These are phyloP conservation scores for Alnus glutinosa DNA, from an alignment of 306 rosid genomes.

Conservation along the genomic window DNA sequence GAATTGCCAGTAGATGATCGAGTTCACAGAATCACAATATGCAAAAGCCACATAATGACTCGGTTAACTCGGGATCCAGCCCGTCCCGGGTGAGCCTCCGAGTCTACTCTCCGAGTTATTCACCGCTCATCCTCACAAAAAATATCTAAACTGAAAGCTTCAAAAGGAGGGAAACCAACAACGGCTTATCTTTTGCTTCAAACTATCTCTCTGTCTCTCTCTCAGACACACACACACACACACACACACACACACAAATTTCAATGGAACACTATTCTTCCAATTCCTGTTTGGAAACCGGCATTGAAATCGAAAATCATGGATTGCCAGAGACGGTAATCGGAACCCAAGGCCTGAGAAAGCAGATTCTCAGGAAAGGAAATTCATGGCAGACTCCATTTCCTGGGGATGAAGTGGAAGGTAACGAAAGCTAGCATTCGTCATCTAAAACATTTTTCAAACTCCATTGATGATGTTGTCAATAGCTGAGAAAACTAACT, in stretches of 20 bases:
- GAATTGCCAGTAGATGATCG: no score
- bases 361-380: constrained; percentile 51
- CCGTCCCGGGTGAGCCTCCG: not conserved
- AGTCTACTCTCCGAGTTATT: not conserved
- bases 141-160: constrained; percentile 30
- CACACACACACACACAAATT: not conserved
- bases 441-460: no score
- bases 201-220: constrained; percentile 26
- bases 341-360: constrained; percentile 61
- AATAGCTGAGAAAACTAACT: not conserved
- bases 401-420: constrained; percentile 62
- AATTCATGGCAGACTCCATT: constrained; percentile 64
- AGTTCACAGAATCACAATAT: no score
- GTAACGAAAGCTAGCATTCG: not conserved
- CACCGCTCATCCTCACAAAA: not conserved
- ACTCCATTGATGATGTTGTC: no score
- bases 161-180: constrained; percentile 63
- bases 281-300: constrained; percentile 23
- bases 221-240: not conserved
- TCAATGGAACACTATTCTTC: constrained; percentile 42
- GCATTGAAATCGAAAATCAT: constrained; percentile 21
- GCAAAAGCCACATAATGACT: no score
- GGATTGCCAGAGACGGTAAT: constrained; percentile 27
- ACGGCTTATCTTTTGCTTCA: constrained; percentile 54
- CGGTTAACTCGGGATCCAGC: no score